phyloP scores from a whole-genome alignment of 306 rosid species.

The Vigna reflexopilosa region DNA sequence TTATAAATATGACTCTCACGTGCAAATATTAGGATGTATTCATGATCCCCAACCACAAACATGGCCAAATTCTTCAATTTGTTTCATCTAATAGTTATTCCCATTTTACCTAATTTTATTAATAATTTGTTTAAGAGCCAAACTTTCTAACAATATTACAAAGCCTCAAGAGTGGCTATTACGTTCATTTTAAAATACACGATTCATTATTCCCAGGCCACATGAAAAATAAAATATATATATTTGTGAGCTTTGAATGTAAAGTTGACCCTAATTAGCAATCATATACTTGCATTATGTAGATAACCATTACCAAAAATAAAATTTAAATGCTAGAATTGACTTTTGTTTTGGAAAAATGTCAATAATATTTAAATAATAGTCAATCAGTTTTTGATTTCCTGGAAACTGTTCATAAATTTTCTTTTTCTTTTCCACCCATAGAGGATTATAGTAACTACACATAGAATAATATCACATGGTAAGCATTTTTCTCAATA shows the following conservation, averaged over 20 bases:
- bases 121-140: constrained; percentile 6
- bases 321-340: background rate
- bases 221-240: background rate
- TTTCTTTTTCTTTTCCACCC: constrained; percentile 27
- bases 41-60: background rate
- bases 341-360: background rate
- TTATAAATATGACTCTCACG: background rate
- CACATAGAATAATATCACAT: background rate
- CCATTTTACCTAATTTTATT: constrained; percentile 5
- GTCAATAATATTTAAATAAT: constrained; percentile 14
- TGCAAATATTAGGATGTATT: background rate
- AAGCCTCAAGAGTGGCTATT: background rate
- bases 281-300: background rate
- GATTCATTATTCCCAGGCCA: constrained; percentile 2
- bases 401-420: background rate
- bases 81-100: constrained; percentile 25
- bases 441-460: constrained; percentile 8
- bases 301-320: background rate
- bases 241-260: background rate
- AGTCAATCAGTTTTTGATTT: background rate
- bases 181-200: constrained; percentile 28
- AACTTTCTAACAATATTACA: background rate
- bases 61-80: background rate
- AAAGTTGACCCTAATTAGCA: background rate
- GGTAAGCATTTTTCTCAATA: constrained; percentile 10